phyloP scores from a whole-genome alignment of 2,329 filamentous ascomycete species.

The Penicillium sp. region DNA sequence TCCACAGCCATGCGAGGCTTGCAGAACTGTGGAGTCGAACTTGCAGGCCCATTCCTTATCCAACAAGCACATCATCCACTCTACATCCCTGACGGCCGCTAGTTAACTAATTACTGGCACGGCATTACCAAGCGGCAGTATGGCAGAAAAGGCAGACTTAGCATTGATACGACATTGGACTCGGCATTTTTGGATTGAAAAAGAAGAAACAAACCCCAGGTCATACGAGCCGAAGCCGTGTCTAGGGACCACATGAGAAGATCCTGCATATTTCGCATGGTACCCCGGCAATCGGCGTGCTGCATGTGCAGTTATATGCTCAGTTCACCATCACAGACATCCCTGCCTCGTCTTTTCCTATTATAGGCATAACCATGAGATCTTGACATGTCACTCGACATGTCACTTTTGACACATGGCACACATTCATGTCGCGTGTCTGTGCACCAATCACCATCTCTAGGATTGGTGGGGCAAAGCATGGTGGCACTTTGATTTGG shows the following conservation, averaged over 20 bases:
- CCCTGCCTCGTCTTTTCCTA: not conserved
- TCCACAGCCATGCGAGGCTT: not conserved
- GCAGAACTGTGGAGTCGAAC: constrained; percentile 21
- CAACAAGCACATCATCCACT: not conserved
- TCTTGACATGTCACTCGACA: constrained; percentile 11
- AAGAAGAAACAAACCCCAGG: not conserved
- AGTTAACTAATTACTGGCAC: no score
- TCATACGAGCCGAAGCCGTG: not conserved
- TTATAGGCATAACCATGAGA: constrained; percentile 7
- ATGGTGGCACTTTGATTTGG: not conserved
- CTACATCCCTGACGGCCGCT: not conserved
- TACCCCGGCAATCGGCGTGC: constrained; percentile 12
- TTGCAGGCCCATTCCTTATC: not conserved
- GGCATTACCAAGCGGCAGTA: not conserved
- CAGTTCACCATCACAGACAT: not conserved
- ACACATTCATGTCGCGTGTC: constrained; percentile 14
- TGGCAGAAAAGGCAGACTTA: not conserved
- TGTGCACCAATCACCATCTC: constrained; percentile 3
- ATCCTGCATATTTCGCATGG: constrained; percentile 9
- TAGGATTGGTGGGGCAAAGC: not conserved
- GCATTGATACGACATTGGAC: not conserved
- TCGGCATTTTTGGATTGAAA: not conserved
- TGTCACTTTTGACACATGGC: constrained; percentile 25
- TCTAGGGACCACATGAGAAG: not conserved
- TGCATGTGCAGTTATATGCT: constrained; percentile 16